These are phyloP conservation scores for Colletotrichum neosansevieriae DNA, from an alignment of 2,329 filamentous ascomycete genomes.

Conservation along the genomic window DNA sequence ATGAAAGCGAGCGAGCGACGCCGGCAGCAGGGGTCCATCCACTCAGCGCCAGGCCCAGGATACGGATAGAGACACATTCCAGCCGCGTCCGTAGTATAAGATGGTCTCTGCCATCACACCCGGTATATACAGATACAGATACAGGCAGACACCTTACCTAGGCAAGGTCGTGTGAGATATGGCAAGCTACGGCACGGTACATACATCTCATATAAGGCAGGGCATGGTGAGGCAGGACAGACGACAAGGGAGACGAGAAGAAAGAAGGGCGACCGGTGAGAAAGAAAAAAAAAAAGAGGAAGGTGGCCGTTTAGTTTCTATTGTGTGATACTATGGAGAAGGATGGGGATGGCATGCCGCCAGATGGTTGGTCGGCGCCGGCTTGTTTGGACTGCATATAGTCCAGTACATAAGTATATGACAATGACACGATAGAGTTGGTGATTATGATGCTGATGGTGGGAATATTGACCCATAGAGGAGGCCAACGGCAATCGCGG, in stretches of 20 bases:
- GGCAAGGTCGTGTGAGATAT: neutral
- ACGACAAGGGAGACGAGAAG: neutral
- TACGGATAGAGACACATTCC: neutral
- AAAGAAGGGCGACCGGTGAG: conserved; percentile 1
- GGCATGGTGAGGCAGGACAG: neutral
- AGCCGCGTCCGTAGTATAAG: neutral
- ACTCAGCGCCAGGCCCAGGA: neutral
- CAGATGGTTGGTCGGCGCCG: neutral
- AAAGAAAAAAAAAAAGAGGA: neutral
- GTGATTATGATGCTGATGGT: conserved; percentile 13
- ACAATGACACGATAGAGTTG: conserved; percentile 9
- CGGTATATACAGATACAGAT: too few species aligned
- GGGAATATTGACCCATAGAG: neutral
- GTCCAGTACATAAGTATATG: neutral
- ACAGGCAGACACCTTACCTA: too few species aligned
- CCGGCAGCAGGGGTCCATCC: conserved; percentile 2
- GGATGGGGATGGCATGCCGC: neutral
- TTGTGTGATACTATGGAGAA: conserved; percentile 7
- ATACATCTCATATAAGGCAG: conserved; percentile 29
- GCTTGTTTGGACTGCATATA: neutral
- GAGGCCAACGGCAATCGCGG: conserved; percentile 10
- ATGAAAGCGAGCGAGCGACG: neutral
- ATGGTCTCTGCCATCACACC: too few species aligned
- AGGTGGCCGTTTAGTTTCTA: conserved; percentile 1
- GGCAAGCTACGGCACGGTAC: conserved; percentile 14